Evolutionary conservation across 345 rosid species (phyloP), one percentile per base, ranked within the genome.

Genomic region (Corymbia maculata): DNA sequence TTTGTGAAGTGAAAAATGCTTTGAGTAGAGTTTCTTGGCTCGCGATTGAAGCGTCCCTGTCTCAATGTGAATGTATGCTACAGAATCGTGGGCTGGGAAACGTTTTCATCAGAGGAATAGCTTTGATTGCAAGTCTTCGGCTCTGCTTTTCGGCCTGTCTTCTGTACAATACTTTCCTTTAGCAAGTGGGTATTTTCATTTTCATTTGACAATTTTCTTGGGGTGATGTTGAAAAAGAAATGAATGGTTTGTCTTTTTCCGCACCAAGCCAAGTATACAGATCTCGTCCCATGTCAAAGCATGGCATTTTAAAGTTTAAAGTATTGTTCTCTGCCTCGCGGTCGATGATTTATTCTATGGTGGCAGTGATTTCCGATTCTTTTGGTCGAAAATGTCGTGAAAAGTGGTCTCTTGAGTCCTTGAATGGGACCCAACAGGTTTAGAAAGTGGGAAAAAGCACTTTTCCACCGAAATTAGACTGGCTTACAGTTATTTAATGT

Each of bases 91-190:
- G 84, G 84, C 84, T 11, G 84, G 21, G 9, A 1, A 12, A 42
- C 84, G 28, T 75, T 75, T 75, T 44, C 82, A 19, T 36, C 14
- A 21, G 47, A 19, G 84, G 84, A 75, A 75, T 75, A 36, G 28
- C 84, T 75, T 75, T 75, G 84, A 75, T 42, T 0, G 49, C 84
- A 75, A 75, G 84, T 75, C 84, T 75, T 75, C 49, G 19, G 84
- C 84, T 75, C 22, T 42, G 49, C 84, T 3, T 75, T 75, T 19
- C 49, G 28, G 84, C 87, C 90, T 88, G 47, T 89, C 87, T 88
- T 90, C 90, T 59, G 91, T 61, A 61, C 26, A 22, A 51, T 47
- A 75, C 86, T 55, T 86, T 90, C 92, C 88, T 89, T 44, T 47
- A 85, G 86, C 26, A 11, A 32, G 80, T 51, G 86, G 61, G 87